Percentiles rank a stretch among this genome's conserved stretches.
phyloP scores from a whole-genome alignment of 352 stramenopile genomes.

The Globisporangium recalcitrans region DNA sequence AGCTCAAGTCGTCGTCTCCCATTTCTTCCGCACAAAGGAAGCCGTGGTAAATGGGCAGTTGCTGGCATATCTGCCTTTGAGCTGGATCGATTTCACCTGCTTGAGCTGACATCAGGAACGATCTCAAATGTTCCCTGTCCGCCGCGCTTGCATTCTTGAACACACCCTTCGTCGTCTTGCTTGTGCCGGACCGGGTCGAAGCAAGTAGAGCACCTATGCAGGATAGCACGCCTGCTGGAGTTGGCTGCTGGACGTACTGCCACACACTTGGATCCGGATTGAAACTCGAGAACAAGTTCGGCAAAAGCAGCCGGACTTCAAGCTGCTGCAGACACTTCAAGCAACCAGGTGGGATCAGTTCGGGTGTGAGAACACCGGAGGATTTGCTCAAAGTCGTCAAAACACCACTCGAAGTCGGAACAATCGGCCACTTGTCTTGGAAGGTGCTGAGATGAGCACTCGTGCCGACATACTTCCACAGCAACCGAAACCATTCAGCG shows the following conservation, averaged over 20 bases:
- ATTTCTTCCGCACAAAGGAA: slow-evolving; percentile 17
- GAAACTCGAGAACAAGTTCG: slow-evolving; percentile 46
- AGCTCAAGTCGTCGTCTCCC: slow-evolving; percentile 21
- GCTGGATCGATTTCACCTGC: slow-evolving; percentile 29
- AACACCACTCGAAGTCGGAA: slow-evolving; percentile 43
- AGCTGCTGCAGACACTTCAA: slow-evolving; percentile 41
- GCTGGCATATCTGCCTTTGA: slow-evolving; percentile 30
- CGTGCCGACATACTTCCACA: slow-evolving; percentile 58
- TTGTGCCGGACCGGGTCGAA: background rate
- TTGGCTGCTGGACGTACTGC: slow-evolving; percentile 71
- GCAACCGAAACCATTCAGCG: slow-evolving; percentile 52
- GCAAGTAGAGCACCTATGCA: slow-evolving; percentile 24
- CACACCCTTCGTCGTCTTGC: slow-evolving; percentile 11
- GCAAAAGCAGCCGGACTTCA: slow-evolving; percentile 45
- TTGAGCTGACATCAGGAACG: slow-evolving; percentile 39
- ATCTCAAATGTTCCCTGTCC: slow-evolving; percentile 37
- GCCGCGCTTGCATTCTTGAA: slow-evolving; percentile 20
- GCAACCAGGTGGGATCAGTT: slow-evolving; percentile 44
- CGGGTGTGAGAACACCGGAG: slow-evolving; percentile 44
- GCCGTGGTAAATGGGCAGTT: slow-evolving; percentile 52
- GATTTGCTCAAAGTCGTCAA: slow-evolving; percentile 35
- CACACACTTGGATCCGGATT: slow-evolving; percentile 56
- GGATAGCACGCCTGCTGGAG: slow-evolving; percentile 44
- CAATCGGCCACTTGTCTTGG: slow-evolving; percentile 64
- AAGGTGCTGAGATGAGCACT: slow-evolving; percentile 37